A percentile compares a stretch with the other conserved stretches of the same genome.
phyloP scores from a whole-genome alignment of 1,284 basidiomycete species.

The Cutaneotrichosporon dermatis region DNA sequence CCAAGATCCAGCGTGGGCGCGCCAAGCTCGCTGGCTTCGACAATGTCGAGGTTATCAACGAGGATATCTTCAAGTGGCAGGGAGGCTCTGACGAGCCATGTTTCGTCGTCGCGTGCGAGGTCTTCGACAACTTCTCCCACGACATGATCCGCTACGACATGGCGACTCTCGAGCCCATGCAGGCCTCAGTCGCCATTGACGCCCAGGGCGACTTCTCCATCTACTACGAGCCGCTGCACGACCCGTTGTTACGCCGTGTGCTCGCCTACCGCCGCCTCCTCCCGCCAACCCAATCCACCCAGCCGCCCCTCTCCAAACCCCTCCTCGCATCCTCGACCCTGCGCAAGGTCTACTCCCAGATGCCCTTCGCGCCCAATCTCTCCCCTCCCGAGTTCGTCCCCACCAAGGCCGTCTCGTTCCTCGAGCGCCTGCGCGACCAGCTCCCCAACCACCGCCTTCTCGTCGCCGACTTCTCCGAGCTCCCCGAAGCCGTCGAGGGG shows the following conservation, averaged over 20 bases:
- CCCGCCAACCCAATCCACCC: constrained; percentile 51
- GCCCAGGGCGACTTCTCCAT: constrained; percentile 77
- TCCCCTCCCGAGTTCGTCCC: constrained; percentile 87
- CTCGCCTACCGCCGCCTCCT: constrained; percentile 64
- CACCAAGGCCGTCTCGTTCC: constrained; percentile 80
- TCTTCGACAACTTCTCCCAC: constrained; percentile 95
- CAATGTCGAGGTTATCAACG: constrained; percentile 67
- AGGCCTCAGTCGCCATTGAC: constrained; percentile 79
- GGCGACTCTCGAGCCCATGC: constrained; percentile 70
- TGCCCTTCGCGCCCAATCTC: constrained; percentile 90
- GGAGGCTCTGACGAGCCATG: constrained; percentile 73
- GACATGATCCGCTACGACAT: constrained; percentile 89
- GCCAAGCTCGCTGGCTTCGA: constrained; percentile 55
- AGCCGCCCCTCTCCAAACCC: constrained; percentile 33
- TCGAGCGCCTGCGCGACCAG: constrained; percentile 72
- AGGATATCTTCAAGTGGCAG: constrained; percentile 81
- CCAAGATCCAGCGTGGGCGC: constrained; percentile 63
- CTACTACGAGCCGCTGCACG: constrained; percentile 76
- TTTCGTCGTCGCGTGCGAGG: constrained; percentile 91
- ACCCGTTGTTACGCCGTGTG: constrained; percentile 66
- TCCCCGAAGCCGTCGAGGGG: constrained; percentile 83
- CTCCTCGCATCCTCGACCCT: constrained; percentile 48
- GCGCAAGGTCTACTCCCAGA: constrained; percentile 60
- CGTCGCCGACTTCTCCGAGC: constrained; percentile 82
- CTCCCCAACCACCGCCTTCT: constrained; percentile 90